phyloP scores from a whole-genome alignment of 441 rosid genomes.

The Geranium incanum region DNA sequence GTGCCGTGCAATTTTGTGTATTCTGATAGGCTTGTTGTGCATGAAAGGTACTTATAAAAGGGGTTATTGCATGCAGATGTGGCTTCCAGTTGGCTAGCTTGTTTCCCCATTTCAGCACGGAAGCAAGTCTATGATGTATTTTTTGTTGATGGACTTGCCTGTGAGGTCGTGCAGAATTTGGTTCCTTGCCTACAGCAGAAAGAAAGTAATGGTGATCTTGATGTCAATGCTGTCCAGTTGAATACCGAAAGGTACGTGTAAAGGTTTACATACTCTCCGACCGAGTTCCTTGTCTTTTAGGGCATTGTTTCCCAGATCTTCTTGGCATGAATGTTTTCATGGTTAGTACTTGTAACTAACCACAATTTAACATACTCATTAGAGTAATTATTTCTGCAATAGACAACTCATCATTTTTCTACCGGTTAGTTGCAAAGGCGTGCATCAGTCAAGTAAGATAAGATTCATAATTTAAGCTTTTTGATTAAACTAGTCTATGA shows the following conservation, averaged over 20 bases:
- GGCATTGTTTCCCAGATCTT: not conserved
- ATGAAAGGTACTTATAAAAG: not conserved
- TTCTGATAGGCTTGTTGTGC: not conserved
- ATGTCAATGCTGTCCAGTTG: slow-evolving; percentile 41
- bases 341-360: not conserved
- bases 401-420: not conserved
- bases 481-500: not conserved
- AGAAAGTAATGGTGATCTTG: slow-evolving; percentile 26
- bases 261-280: not conserved
- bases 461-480: not conserved
- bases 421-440: not conserved
- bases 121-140: slow-evolving; percentile 69
- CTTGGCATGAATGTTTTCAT: not conserved
- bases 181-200: slow-evolving; percentile 53
- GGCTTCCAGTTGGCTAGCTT: slow-evolving; percentile 81
- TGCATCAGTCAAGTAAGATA: not conserved
- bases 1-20: not conserved
- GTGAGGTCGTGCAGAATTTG: slow-evolving; percentile 75
- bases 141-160: slow-evolving; percentile 56
- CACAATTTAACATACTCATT: not conserved
- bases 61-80: slow-evolving; percentile 52
- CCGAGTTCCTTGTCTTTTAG: slow-evolving; percentile 7
- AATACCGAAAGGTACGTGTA: slow-evolving; percentile 65
- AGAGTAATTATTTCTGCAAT: not conserved
- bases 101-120: slow-evolving; percentile 70